A percentile compares a stretch with the other conserved stretches of the same genome.
Evolutionary conservation across 495 filamentous ascomycete genomes (phyloP).

Genomic region (Bacidia rubella): DNA sequence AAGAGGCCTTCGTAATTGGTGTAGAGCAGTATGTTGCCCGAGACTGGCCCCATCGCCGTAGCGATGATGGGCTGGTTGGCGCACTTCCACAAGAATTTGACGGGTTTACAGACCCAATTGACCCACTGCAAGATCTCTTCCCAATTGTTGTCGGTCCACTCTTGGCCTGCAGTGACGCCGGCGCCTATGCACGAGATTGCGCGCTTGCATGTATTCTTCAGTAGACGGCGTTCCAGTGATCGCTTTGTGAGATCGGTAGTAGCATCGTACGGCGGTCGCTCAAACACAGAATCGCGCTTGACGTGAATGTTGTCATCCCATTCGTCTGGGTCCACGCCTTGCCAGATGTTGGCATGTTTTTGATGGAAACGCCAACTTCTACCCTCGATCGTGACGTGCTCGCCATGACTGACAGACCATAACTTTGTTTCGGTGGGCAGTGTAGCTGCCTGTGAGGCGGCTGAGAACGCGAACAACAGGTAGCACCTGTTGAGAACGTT

Average conservation of each 20-base stretch:
- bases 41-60: background rate
- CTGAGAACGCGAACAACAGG: background rate
- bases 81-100: background rate
- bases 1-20: background rate
- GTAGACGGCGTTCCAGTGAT: background rate
- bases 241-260: background rate
- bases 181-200: background rate
- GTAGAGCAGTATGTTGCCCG: background rate
- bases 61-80: background rate
- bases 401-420: background rate
- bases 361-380: background rate
- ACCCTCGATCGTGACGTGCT: background rate
- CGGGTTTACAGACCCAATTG: background rate
- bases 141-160: background rate
- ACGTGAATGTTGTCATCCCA: background rate
- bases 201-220: background rate
- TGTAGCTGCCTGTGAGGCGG: background rate
- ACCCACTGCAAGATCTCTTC: background rate
- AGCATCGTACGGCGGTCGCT: no score
- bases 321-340: background rate
- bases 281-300: no score
- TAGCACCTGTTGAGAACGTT: background rate
- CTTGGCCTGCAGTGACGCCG: background rate
- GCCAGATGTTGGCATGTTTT: background rate
- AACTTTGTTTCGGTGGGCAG: background rate